Evolutionary conservation across 495 filamentous ascomycete species (phyloP), one percentile per base, ranked within the genome.

Genomic region (Lasiosphaeria ovina): DNA sequence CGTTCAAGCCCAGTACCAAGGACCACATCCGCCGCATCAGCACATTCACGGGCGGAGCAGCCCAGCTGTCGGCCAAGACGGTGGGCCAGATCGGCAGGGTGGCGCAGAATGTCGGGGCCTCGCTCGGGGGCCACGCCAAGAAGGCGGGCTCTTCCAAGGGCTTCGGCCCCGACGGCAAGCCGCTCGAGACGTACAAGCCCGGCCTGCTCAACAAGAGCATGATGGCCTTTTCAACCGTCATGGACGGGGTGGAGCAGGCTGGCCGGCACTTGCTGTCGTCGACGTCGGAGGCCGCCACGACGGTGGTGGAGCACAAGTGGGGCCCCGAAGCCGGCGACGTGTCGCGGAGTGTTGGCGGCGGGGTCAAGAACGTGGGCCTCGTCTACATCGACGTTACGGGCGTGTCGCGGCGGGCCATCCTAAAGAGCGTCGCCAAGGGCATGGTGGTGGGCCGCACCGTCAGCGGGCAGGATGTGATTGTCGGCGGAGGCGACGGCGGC

Each of bases 341-440:
- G 4, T 84, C 91, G 4, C 76, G 80, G 51, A 80, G 87, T 50
- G 66, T 98, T 52, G 90, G 90, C 0, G 89, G 92, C 3, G 92
- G 92, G 6, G 87, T 96, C 64, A 95, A 90, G 77, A 98, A 98
- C 66, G 95, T 98, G 47, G 93, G 92, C 4, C 77, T 98, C 42
- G 94, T 98, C n/a, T 98, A 98, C 68, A 93, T 98, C 45, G 94
- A 98, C 68, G 95, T 93, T 6, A 86, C 91, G 0, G 94, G 94
- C 4, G 95, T 98, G 4, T 93, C 88, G 52, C 80, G 94, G 11
- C 81, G 88, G 61, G 95, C 95, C 0, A 82, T 98, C 54, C 84
- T 98, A 62, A 98, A 95, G 78, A 80, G 83, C 58, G 94, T 98
- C 5, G 94, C 95, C 24, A 97, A 96, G 77, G 94, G 95, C n/a